Evolutionary conservation across 1,139 yeast species (phyloP).

Genomic region (Cylindricascospora bacillispora): DNA sequence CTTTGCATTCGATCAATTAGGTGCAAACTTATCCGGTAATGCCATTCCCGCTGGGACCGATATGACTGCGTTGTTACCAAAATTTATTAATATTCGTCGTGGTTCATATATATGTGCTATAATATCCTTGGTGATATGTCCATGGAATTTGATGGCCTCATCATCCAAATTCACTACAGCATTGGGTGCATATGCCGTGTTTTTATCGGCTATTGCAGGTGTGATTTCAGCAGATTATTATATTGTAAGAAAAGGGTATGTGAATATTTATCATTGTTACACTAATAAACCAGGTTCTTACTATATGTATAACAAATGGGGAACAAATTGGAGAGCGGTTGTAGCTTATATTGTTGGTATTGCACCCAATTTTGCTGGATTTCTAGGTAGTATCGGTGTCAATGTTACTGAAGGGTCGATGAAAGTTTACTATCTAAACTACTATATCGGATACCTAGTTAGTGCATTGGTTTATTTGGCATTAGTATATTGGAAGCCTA

Average conservation of each 20-base stretch:
- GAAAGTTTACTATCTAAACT: slow-evolving; percentile 56
- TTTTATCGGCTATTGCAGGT: slow-evolving; percentile 79
- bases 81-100: slow-evolving; percentile 69
- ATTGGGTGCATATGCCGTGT: slow-evolving; percentile 74
- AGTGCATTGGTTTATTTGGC: slow-evolving; percentile 40
- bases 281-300: slow-evolving; percentile 31
- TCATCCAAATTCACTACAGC: slow-evolving; percentile 74
- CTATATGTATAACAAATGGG: slow-evolving; percentile 50
- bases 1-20: slow-evolving; percentile 75
- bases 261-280: slow-evolving; percentile 54
- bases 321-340: slow-evolving; percentile 74
- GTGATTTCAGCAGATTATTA: slow-evolving; percentile 68
- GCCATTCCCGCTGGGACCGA: slow-evolving; percentile 87
- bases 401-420: slow-evolving; percentile 57
- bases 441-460: slow-evolving; percentile 58
- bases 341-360: slow-evolving; percentile 64
- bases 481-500: slow-evolving; percentile 42
- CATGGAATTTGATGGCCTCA: slow-evolving; percentile 73
- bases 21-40: slow-evolving; percentile 87
- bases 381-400: slow-evolving; percentile 77
- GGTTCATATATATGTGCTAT: slow-evolving; percentile 72
- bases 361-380: slow-evolving; percentile 75
- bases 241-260: slow-evolving; percentile 60
- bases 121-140: slow-evolving; percentile 68
- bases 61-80: slow-evolving; percentile 71